A percentile compares a stretch with the other conserved stretches of the same genome.
phyloP scores from a whole-genome alignment of 306 rosid species.

The Trichosanthes cucumerina region DNA sequence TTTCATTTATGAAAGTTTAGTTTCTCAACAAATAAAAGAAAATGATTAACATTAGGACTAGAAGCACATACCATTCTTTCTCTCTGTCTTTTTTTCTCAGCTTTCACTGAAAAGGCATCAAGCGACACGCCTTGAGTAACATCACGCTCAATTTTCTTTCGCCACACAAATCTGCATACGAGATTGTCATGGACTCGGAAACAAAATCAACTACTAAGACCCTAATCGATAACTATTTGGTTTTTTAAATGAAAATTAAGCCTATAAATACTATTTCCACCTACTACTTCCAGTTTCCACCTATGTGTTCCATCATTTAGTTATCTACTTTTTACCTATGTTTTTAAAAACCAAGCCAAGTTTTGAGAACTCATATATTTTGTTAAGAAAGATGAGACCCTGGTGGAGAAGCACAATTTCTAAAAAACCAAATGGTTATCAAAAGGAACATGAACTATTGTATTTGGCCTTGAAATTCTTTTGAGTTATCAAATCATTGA shows the following conservation, averaged over 20 bases:
- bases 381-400: no score
- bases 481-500: neutral
- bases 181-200: neutral
- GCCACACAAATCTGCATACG: constrained; percentile 82
- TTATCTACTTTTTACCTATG: no score
- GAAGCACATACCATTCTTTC: constrained; percentile 71
- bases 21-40: neutral
- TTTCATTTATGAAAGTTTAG: neutral
- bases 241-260: no score
- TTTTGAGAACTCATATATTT: no score
- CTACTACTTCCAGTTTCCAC: no score
- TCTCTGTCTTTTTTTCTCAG: constrained; percentile 64
- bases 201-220: neutral
- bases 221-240: no score
- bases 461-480: neutral
- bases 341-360: no score
- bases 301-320: no score
- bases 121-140: constrained; percentile 58
- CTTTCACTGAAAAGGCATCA: constrained; percentile 55
- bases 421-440: no score
- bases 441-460: no score
- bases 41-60: neutral
- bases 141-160: constrained; percentile 93
- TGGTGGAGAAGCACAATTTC: no score
- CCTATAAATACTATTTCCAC: no score